Percentiles rank a stretch among this genome's conserved stretches.
phyloP scores from a whole-genome alignment of 1,139 yeast genomes.

The Hansenula sp. region DNA sequence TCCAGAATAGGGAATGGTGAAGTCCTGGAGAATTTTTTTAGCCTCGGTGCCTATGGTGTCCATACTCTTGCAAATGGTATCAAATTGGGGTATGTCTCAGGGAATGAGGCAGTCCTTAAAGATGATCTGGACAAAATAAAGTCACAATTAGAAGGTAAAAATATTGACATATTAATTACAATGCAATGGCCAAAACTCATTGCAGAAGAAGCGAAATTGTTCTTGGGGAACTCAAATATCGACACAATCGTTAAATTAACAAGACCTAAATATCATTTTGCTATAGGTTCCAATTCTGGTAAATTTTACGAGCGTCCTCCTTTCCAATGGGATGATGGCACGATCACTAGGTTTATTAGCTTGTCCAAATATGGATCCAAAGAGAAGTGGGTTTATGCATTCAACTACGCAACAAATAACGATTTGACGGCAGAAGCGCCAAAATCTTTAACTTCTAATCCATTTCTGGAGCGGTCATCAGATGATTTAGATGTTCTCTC shows the following conservation, averaged over 20 bases:
- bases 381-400: slow-evolving; percentile 74
- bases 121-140: slow-evolving; percentile 21
- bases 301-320: slow-evolving; percentile 55
- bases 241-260: slow-evolving; percentile 41
- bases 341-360: slow-evolving; percentile 59
- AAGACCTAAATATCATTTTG: slow-evolving; percentile 65
- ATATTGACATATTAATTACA: slow-evolving; percentile 54
- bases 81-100: slow-evolving; percentile 42
- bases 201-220: slow-evolving; percentile 33
- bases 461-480: slow-evolving; percentile 26
- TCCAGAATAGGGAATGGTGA: not conserved
- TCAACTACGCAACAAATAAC: slow-evolving; percentile 33
- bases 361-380: slow-evolving; percentile 53
- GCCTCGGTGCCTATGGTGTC: slow-evolving; percentile 33
- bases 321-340: slow-evolving; percentile 44
- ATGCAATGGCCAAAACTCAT: slow-evolving; percentile 59
- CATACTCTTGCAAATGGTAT: slow-evolving; percentile 42
- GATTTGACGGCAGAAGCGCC: slow-evolving; percentile 16
- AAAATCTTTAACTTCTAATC: slow-evolving; percentile 32
- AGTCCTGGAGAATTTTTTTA: slow-evolving; percentile 18
- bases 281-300: slow-evolving; percentile 47
- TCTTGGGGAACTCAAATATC: slow-evolving; percentile 30
- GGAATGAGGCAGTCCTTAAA: slow-evolving; percentile 21
- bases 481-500: not conserved
- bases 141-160: slow-evolving; percentile 14